These are phyloP conservation scores for Phaseolus lunatus DNA, from an alignment of 306 rosid genomes.

Conservation along the genomic window DNA sequence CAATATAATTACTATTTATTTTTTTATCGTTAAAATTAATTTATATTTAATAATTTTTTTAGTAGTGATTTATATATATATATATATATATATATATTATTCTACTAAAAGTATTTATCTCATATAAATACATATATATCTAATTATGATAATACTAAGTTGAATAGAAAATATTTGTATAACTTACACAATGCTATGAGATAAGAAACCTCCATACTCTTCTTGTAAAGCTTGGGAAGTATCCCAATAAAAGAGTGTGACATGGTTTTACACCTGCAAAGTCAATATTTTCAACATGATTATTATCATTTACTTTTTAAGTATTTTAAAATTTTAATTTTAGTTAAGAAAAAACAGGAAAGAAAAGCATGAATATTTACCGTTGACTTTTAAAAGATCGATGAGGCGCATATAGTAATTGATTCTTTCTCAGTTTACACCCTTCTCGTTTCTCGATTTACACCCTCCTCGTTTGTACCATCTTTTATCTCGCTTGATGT, in stretches of 20 bases:
- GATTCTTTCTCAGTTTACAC: slow-evolving; percentile 59
- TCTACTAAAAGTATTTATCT: too few species aligned
- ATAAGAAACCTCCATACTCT: slow-evolving; percentile 66
- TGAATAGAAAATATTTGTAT: background rate
- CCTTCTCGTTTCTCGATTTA: too few species aligned
- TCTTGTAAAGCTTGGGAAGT: slow-evolving; percentile 70
- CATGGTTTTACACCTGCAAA: slow-evolving; percentile 53
- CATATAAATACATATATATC: too few species aligned
- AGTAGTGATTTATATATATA: too few species aligned
- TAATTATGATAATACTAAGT: too few species aligned
- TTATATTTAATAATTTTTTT: too few species aligned
- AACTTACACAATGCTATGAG: slow-evolving; percentile 58
- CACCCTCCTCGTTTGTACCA: slow-evolving; percentile 50
- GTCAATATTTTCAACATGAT: background rate
- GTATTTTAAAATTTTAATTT: slow-evolving; percentile 1
- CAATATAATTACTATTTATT: too few species aligned
- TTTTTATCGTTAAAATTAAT: too few species aligned
- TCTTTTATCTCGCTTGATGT: slow-evolving; percentile 58
- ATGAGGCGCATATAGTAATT: slow-evolving; percentile 62
- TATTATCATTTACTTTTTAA: background rate
- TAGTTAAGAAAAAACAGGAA: background rate
- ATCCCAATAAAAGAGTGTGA: slow-evolving; percentile 80
- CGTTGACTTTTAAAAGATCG: slow-evolving; percentile 52
- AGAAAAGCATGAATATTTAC: background rate
- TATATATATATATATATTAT: too few species aligned